Evolutionary conservation across 225 moss, liverwort and hornwort genomes (phyloP).

Genomic region (Lunularia cruciata): DNA sequence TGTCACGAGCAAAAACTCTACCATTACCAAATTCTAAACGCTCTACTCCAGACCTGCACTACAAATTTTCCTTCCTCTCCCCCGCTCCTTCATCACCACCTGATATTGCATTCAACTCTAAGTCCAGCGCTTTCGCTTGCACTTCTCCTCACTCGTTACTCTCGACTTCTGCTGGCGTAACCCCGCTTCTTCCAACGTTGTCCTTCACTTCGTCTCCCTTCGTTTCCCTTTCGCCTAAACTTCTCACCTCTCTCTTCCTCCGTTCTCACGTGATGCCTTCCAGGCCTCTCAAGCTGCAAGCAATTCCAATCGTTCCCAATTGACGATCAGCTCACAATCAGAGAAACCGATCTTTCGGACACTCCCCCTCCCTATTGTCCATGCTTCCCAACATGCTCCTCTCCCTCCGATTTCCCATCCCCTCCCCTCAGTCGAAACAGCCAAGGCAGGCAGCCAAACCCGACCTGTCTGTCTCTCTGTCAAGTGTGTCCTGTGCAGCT

Average conservation of each 20-base stretch:
- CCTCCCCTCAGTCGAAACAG: not conserved
- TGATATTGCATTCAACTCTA: not conserved
- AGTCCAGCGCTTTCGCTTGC: not conserved
- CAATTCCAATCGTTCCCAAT: slow-evolving; percentile 19
- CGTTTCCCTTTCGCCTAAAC: not conserved
- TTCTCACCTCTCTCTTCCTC: not conserved
- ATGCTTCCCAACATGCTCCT: not conserved
- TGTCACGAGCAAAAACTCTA: slow-evolving; percentile 13
- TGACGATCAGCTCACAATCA: slow-evolving; percentile 17
- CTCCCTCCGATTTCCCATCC: no score
- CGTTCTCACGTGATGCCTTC: slow-evolving; percentile 2
- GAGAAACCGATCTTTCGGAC: slow-evolving; percentile 14
- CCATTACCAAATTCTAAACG: slow-evolving; percentile 5
- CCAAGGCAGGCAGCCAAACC: not conserved
- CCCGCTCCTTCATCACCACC: slow-evolving; percentile 18
- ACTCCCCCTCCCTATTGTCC: slow-evolving; percentile 16
- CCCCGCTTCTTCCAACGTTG: not conserved
- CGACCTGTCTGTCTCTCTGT: not conserved
- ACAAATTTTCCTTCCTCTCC: slow-evolving; percentile 12
- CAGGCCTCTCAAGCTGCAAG: slow-evolving; percentile 1
- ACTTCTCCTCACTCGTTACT: not conserved
- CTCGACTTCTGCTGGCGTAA: not conserved
- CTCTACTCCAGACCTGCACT: slow-evolving; percentile 13
- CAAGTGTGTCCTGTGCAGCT: not conserved
- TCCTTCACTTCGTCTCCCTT: not conserved